Evolutionary conservation across 768 basidiomycete genomes (phyloP), one percentile per base, ranked within the genome.

Genomic region (Rhodosporidiobolus sp.): DNA sequence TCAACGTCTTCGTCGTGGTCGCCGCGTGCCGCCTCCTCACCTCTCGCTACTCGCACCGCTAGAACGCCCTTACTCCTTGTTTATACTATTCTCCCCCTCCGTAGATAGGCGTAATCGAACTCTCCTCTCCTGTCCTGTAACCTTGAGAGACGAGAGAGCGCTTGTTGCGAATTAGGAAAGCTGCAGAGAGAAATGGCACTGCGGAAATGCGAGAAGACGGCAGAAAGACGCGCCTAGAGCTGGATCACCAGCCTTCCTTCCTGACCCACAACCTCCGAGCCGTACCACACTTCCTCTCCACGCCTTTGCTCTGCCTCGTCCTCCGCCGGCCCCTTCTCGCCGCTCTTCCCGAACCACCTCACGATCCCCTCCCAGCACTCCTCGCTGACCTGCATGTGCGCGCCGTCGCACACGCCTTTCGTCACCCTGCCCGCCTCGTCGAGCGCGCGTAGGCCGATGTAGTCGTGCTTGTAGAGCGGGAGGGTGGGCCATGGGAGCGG

Each of bases 1-100:
- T 91, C 84, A 94, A 93, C 80, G 50, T 49, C 32, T 6, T 63
- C n/a, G 72, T 76, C 32, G 72, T 69, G 14, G 35, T 77, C 43
- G 50, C 76, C 24, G 77, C 77, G 7, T 59, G 69, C 4, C 55
- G 62, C 9, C 65, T 62, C 54, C 72, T 77, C 19, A 60, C 58
- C 34, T 38, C 24, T 9, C 67, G 75, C 20, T 76, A 76, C 62
- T 50, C 71, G 19, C 73, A 73, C 68, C 63, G 75, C 24, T 76
- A 73, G 52, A 32, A 3, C 17, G 24, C 26, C 38, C 38, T n/a
- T n/a, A n/a, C n/a, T n/a, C n/a, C n/a, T n/a, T n/a, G n/a, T n/a
- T n/a, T n/a, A n/a, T n/a, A n/a, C n/a, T n/a, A n/a, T n/a, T n/a
- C n/a, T 43, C 38, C 38, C 14, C 38, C 14, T 14, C 38, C 14